These are phyloP conservation scores for Fusarium dlaminii DNA, from an alignment of 2,329 filamentous ascomycete genomes.

Conservation along the genomic window DNA sequence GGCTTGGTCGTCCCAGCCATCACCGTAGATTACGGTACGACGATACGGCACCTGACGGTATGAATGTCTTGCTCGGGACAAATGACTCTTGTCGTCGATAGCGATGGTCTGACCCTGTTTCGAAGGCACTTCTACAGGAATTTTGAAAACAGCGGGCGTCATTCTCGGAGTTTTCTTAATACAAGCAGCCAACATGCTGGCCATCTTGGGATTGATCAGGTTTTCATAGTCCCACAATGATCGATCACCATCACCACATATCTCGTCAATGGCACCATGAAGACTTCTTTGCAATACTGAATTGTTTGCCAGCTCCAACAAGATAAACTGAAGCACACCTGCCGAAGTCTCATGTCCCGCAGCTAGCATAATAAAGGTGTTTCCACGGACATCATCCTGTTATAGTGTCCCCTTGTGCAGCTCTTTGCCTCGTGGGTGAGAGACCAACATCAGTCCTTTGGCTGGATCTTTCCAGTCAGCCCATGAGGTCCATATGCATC, in stretches of 20 bases:
- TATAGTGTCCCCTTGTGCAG: constrained; percentile 54
- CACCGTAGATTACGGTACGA: constrained; percentile 75
- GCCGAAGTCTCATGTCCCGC: constrained; percentile 86
- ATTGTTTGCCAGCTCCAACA: constrained; percentile 74
- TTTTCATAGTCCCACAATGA: constrained; percentile 76
- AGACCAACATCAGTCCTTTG: constrained; percentile 35
- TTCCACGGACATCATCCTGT: constrained; percentile 75
- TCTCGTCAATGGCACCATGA: constrained; percentile 74
- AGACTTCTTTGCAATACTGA: constrained; percentile 70
- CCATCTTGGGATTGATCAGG: constrained; percentile 71
- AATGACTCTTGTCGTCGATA: constrained; percentile 65
- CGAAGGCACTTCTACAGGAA: constrained; percentile 72
- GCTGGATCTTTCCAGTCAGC: constrained; percentile 58
- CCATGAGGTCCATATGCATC: constrained; percentile 64
- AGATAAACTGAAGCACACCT: constrained; percentile 76
- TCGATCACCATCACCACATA: constrained; percentile 68
- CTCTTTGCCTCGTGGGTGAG: background rate
- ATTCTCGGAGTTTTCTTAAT: constrained; percentile 82
- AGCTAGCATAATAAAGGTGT: constrained; percentile 74
- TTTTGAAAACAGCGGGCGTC: constrained; percentile 74
- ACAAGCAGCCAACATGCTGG: constrained; percentile 75
- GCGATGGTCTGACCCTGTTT: constrained; percentile 64
- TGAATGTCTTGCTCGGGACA: constrained; percentile 65
- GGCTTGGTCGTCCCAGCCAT: constrained; percentile 69
- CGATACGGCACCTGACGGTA: constrained; percentile 66